These are phyloP conservation scores for Metarhizium humberi DNA, from an alignment of 2,329 filamentous ascomycete genomes.

Conservation along the genomic window DNA sequence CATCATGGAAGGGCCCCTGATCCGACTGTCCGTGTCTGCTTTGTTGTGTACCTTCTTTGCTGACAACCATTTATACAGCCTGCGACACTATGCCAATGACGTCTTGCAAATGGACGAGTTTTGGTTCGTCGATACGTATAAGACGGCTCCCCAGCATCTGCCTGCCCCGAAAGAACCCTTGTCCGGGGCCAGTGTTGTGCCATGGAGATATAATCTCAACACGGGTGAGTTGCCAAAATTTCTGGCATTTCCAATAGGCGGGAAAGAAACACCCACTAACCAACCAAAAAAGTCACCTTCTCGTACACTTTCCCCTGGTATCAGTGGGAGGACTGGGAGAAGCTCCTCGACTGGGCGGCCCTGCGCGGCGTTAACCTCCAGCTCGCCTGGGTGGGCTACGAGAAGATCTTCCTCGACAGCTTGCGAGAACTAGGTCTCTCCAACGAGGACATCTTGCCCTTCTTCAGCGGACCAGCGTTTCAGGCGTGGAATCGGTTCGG, in stretches of 20 bases:
- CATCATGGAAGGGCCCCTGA: not conserved
- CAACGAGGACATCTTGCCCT: slow-evolving; percentile 32
- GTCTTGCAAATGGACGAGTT: slow-evolving; percentile 11
- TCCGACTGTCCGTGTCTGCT: not conserved
- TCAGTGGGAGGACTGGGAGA: slow-evolving; percentile 44
- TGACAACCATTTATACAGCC: not conserved
- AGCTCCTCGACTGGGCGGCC: slow-evolving; percentile 42
- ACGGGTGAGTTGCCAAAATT: slow-evolving; percentile 22
- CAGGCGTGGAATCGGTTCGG: slow-evolving; percentile 46
- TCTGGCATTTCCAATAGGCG: not conserved
- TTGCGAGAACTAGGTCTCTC: slow-evolving; percentile 36
- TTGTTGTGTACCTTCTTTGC: not conserved
- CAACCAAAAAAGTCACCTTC: slow-evolving; percentile 31
- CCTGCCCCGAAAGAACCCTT: slow-evolving; percentile 5
- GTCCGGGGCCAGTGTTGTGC: slow-evolving; percentile 10
- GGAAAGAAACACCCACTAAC: not conserved
- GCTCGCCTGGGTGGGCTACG: slow-evolving; percentile 41
- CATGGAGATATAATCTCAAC: slow-evolving; percentile 36
- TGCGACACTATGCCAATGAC: slow-evolving; percentile 13
- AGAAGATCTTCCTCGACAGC: slow-evolving; percentile 39
- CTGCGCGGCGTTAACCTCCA: slow-evolving; percentile 41
- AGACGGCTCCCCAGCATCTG: not conserved
- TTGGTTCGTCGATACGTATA: slow-evolving; percentile 8
- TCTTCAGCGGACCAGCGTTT: slow-evolving; percentile 41
- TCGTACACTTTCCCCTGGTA: slow-evolving; percentile 42